Base-by-base conservation (phyloP, 1,139 yeast genomes). In the Geotrichum fermentans region DNA sequence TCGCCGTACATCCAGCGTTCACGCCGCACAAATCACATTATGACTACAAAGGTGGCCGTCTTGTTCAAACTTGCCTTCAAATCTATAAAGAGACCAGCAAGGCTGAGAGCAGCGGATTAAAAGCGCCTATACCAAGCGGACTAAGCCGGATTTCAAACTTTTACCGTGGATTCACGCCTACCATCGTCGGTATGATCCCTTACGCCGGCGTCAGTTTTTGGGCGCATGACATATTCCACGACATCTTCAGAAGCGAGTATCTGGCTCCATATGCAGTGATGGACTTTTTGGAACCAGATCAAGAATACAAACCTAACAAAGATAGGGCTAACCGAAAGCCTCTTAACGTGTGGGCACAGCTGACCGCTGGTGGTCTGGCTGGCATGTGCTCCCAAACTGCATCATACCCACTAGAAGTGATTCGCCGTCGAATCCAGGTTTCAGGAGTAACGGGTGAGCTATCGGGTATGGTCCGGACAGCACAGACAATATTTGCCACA, bases 181-280 rank as follows among this genome's bases (percentile, higher is more conserved):
- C 99, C 0, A 82, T 92, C 35, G 64, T 89, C 37, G 99, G 99
- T 14, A 90, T 92, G 96, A 74, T 92, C 17, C 98, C 98, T 1
- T 92, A 92, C 64, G 98, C 99, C 1, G 99, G 99, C 10, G 97
- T 90, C 1, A 86, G 96, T 1, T 92, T 92, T 62, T 86, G 90
- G 69, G 86, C 96, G 2, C 97, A 92, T 66, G 99, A 92, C 67
- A 67, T 82, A 51, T 74, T 90, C 53, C 97, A 90, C 66, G 99
- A 92, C 67, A 64, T 90, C 1, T 79, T 92, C 62, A 73, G 96
- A 54, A 73, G 83, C 14, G 72, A 73, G 20, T 55, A 60, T 16
- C 65, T 88, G 11, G 72, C 80, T 1, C 69, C 72, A 14, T 78
- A 78, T 56, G 79, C 95, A 0, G 84, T 87, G 18, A 51, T 58